A percentile compares a stretch with the other conserved stretches of the same genome.
phyloP scores from a whole-genome alignment of 2,329 filamentous ascomycete species.

The Aspergillus fumigatiaffinis region DNA sequence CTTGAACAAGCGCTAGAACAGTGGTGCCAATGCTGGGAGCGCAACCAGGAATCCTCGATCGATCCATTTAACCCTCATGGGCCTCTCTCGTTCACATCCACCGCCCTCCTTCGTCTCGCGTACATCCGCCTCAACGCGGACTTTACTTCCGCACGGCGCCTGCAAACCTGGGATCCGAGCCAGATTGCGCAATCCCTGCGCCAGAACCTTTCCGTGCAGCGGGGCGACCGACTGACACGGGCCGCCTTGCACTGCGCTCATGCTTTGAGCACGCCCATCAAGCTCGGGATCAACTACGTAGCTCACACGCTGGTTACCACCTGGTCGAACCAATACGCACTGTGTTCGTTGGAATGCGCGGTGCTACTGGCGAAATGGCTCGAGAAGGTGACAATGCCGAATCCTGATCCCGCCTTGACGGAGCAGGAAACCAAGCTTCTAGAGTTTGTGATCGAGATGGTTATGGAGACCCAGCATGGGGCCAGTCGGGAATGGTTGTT shows the following conservation, averaged over 20 bases:
- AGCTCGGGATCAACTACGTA: conserved; percentile 53
- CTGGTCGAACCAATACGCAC: conserved; percentile 55
- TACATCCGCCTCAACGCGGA: conserved; percentile 34
- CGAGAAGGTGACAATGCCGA: conserved; percentile 25
- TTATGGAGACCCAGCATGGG: conserved; percentile 32
- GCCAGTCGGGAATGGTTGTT: conserved; percentile 29
- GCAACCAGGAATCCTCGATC: conserved; percentile 32
- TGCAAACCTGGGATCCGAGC: conserved; percentile 30
- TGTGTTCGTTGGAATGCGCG: conserved; percentile 54
- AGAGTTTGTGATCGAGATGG: conserved; percentile 36
- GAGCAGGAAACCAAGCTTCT: conserved; percentile 31
- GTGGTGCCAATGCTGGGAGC: conserved; percentile 36
- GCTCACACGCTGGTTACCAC: conserved; percentile 54
- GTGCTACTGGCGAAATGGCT: conserved; percentile 50
- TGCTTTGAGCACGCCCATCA: conserved; percentile 53
- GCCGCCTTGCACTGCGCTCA: conserved; percentile 54
- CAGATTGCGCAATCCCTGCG: conserved; percentile 28
- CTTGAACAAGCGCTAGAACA: conserved; percentile 31
- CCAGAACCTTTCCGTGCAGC: conserved; percentile 37
- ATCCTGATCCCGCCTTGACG: conserved; percentile 24
- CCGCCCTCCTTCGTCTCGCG: conserved; percentile 29
- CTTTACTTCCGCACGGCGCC: conserved; percentile 28
- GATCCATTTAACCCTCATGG: conserved; percentile 33
- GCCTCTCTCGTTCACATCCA: conserved; percentile 32
- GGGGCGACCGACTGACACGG: conserved; percentile 43